These are phyloP conservation scores for Diutina scorzettiae DNA, from an alignment of 1,139 yeast species.

Conservation along the genomic window DNA sequence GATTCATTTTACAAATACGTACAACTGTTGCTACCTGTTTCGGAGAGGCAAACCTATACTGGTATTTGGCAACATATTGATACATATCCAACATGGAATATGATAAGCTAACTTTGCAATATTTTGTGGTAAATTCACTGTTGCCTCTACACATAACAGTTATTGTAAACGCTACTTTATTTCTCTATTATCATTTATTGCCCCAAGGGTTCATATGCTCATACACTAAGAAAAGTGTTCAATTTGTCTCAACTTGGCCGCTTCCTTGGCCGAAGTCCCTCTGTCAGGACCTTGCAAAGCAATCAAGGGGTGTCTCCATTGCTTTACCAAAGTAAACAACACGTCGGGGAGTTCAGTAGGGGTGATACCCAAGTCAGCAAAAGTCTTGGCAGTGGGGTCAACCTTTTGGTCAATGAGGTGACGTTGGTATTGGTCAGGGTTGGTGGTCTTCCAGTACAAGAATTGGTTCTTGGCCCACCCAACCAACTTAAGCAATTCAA, in stretches of 20 bases:
- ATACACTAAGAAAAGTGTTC: constrained; percentile 4
- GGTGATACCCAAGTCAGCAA: constrained; percentile 58
- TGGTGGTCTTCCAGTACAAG: constrained; percentile 59
- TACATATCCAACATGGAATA: too few relatives aligned
- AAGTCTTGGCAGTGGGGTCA: constrained; percentile 52
- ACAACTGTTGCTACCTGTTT: too few relatives aligned
- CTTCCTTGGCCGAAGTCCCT: constrained; percentile 4
- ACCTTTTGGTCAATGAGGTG: constrained; percentile 57
- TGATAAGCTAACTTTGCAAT: too few relatives aligned
- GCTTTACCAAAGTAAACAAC: constrained; percentile 52
- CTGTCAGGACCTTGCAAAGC: constrained; percentile 2
- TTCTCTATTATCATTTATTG: neutral
- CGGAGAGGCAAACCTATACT: too few relatives aligned
- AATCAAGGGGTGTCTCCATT: constrained; percentile 33
- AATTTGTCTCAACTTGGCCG: constrained; percentile 2
- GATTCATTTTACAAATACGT: too few relatives aligned
- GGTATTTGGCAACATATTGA: too few relatives aligned
- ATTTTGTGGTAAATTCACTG: too few relatives aligned
- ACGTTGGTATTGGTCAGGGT: constrained; percentile 70
- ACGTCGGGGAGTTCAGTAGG: constrained; percentile 61
- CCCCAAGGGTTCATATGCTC: too few relatives aligned
- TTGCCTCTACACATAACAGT: too few relatives aligned
- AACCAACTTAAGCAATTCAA: constrained; percentile 31
- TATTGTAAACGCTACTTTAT: too few relatives aligned
- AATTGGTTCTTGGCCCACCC: constrained; percentile 35